phyloP scores from a whole-genome alignment of 2,329 filamentous ascomycete species.

The Hymenoscyphus repandus region DNA sequence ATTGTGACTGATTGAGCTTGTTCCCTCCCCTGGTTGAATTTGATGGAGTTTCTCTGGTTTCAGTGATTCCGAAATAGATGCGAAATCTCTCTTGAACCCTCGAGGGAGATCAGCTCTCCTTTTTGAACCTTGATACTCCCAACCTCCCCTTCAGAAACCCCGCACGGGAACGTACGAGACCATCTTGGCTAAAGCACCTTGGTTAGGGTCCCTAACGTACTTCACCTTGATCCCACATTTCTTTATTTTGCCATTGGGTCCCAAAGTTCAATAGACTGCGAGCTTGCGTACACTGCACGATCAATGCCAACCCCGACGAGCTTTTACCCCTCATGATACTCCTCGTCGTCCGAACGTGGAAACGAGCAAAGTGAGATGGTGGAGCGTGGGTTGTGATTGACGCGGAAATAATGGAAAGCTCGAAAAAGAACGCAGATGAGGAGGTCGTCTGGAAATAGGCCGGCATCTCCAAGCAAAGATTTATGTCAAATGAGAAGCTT shows the following conservation, averaged over 20 bases:
- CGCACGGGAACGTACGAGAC: neutral
- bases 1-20: slow-evolving; percentile 14
- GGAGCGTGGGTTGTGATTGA: slow-evolving; percentile 7
- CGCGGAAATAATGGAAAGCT: neutral
- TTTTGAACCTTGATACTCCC: neutral
- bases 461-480: slow-evolving; percentile 9
- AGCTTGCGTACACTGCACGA: slow-evolving; percentile 1
- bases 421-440: neutral
- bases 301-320: neutral
- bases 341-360: neutral
- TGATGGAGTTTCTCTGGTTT: neutral
- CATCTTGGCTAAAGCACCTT: slow-evolving; percentile 8
- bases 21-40: neutral
- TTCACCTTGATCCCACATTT: neutral
- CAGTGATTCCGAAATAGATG: neutral
- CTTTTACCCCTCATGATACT: slow-evolving; percentile 5
- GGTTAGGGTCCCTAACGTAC: neutral
- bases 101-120: neutral
- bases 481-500: slow-evolving; percentile 11
- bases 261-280: neutral
- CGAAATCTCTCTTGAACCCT: neutral
- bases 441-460: slow-evolving; percentile 14
- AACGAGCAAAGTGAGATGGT: neutral
- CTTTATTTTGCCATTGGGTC: neutral
- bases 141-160: neutral